Evolutionary conservation across 2,329 filamentous ascomycete genomes (phyloP).

Genomic region (Sclerotinia borealis): DNA sequence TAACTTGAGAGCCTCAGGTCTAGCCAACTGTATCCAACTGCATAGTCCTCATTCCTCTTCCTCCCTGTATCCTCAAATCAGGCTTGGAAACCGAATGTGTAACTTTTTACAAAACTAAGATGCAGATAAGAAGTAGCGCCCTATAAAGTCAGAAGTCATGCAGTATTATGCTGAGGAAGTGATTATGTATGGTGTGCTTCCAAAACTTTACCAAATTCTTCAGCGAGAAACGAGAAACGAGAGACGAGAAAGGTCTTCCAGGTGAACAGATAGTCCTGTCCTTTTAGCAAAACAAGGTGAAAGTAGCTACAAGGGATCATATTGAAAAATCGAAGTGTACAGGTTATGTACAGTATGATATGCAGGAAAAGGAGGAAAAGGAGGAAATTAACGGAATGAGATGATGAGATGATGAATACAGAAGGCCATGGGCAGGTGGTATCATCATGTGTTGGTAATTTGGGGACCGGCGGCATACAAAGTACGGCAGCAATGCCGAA

Average conservation of each 20-base stretch:
- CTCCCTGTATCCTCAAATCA: not conserved
- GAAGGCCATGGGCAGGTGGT: not conserved
- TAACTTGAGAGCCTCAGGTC: constrained; percentile 32
- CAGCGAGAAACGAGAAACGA: too few species aligned
- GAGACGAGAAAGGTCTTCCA: not conserved
- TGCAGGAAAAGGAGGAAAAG: constrained; percentile 10
- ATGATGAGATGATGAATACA: constrained; percentile 13
- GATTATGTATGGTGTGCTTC: not conserved
- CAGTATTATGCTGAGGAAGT: not conserved
- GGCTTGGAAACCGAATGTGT: not conserved
- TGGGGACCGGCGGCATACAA: too few species aligned
- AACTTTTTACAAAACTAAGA: not conserved
- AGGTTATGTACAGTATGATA: constrained; percentile 20
- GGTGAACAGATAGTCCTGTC: constrained; percentile 6
- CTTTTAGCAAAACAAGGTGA: constrained; percentile 14
- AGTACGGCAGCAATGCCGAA: too few species aligned
- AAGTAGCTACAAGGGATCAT: constrained; percentile 14
- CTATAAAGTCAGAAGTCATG: not conserved
- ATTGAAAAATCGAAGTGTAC: constrained; percentile 20
- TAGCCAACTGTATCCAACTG: constrained; percentile 35
- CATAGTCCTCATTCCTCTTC: not conserved
- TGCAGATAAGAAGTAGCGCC: not conserved
- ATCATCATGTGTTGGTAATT: not conserved
- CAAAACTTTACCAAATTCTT: not conserved
- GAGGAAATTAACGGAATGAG: too few species aligned